Evolutionary conservation across 192 early-diverging fungal species (phyloP).

Genomic region (Linnemannia hyalina): DNA sequence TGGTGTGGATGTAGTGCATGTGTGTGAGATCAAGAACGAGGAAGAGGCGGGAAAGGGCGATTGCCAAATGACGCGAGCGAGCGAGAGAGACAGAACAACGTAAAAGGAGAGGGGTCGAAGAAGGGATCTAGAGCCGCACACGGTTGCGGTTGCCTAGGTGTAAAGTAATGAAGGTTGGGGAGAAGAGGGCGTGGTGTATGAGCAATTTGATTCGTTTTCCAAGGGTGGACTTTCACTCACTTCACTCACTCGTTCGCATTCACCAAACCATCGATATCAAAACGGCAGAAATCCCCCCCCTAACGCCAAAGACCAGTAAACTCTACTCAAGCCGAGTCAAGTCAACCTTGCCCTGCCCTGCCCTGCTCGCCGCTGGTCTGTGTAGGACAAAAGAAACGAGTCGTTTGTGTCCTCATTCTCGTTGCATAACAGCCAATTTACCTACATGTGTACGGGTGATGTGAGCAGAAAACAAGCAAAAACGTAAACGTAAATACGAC

Average conservation of each 20-base stretch:
- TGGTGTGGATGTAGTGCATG: neutral
- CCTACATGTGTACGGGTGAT: neutral
- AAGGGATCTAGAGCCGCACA: neutral
- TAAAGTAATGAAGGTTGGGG: neutral
- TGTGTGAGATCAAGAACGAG: neutral
- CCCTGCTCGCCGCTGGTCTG: too few species aligned
- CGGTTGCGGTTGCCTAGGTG: neutral
- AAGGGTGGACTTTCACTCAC: neutral
- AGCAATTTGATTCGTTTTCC: neutral
- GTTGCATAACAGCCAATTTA: too few species aligned
- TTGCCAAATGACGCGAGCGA: neutral
- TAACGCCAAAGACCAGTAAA: neutral
- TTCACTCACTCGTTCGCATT: neutral
- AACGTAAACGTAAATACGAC: neutral
- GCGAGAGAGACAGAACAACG: neutral
- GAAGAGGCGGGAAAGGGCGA: neutral
- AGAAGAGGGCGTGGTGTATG: neutral
- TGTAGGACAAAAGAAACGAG: too few species aligned
- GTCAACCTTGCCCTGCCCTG: neutral
- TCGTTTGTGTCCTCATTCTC: too few species aligned
- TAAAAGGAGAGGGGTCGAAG: neutral
- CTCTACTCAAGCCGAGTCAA: neutral
- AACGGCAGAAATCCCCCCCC: neutral
- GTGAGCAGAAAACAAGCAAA: neutral
- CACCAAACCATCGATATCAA: neutral